Conservation (phyloP, 1,139 yeast genomes). For the Meyerozyma carpophila region DNA sequence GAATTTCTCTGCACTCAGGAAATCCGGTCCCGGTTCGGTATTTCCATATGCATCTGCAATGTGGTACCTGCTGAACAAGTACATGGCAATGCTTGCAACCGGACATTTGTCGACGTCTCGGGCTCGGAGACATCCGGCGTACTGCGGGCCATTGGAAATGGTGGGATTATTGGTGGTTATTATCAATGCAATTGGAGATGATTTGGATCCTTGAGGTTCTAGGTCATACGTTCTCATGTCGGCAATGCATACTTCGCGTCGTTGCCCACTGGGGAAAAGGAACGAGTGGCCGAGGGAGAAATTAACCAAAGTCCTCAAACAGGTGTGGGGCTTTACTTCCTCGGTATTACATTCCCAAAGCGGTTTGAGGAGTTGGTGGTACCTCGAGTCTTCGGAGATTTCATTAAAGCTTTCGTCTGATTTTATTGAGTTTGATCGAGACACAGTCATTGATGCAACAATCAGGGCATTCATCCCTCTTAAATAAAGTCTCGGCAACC, state of each 20-base stretch:
- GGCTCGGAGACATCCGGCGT: slow-evolving; percentile 22
- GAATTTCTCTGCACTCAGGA: slow-evolving; percentile 6
- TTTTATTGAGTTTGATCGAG: not conserved
- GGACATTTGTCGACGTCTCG: slow-evolving; percentile 26
- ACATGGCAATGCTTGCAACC: slow-evolving; percentile 24
- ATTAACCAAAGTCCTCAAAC: slow-evolving; percentile 23
- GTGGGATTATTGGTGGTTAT: not conserved
- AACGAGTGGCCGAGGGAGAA: slow-evolving; percentile 21
- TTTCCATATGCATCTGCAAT: slow-evolving; percentile 23
- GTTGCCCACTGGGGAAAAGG: slow-evolving; percentile 17
- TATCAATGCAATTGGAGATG: not conserved
- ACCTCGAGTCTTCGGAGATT: not conserved
- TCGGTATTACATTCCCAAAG: slow-evolving; percentile 1
- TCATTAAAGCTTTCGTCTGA: not conserved
- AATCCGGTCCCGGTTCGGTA: slow-evolving; percentile 1
- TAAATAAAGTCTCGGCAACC: not conserved
- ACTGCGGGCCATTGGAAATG: slow-evolving; percentile 8
- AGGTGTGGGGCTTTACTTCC: not conserved
- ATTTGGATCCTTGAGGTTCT: not conserved
- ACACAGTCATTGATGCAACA: not conserved
- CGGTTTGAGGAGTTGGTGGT: not conserved
- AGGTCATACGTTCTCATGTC: slow-evolving; percentile 10
- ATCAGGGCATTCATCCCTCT: not conserved
- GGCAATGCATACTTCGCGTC: slow-evolving; percentile 18
- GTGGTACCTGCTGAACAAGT: slow-evolving; percentile 27